A percentile compares a stretch with the other conserved stretches of the same genome.
phyloP scores from a whole-genome alignment of 2,329 filamentous ascomycete genomes.

The Fusarium penzigii region DNA sequence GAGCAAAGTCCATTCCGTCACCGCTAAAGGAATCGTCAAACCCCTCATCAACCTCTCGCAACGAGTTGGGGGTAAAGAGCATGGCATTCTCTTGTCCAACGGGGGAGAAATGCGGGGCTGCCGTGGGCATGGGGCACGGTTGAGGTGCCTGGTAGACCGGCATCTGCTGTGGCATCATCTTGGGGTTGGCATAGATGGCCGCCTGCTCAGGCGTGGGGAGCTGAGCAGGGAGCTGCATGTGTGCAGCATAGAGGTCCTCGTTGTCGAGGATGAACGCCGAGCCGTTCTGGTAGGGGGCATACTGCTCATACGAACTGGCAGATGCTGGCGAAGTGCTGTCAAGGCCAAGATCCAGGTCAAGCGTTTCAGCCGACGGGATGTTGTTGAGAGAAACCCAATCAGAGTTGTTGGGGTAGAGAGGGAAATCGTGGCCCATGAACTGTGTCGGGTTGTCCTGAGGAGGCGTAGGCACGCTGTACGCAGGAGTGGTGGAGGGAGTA shows the following conservation, averaged over 20 bases:
- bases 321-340: slow-evolving; percentile 43
- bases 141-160: slow-evolving; percentile 32
- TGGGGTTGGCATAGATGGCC: slow-evolving; percentile 39
- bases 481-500: slow-evolving; percentile 59
- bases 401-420: slow-evolving; percentile 47
- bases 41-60: slow-evolving; percentile 64
- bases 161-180: slow-evolving; percentile 46
- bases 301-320: slow-evolving; percentile 48
- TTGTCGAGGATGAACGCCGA: slow-evolving; percentile 62
- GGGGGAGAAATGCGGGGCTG: slow-evolving; percentile 63
- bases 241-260: slow-evolving; percentile 63
- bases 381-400: slow-evolving; percentile 45
- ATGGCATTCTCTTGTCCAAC: slow-evolving; percentile 68
- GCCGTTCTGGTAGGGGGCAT: slow-evolving; percentile 61
- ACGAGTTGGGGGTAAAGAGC: slow-evolving; percentile 66
- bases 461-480: slow-evolving; percentile 57
- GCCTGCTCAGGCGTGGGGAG: slow-evolving; percentile 36
- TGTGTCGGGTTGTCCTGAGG: slow-evolving; percentile 48
- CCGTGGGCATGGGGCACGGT: slow-evolving; percentile 26
- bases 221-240: slow-evolving; percentile 57
- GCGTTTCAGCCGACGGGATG: slow-evolving; percentile 28
- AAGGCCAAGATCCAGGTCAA: slow-evolving; percentile 44
- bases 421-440: slow-evolving; percentile 45
- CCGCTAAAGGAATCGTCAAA: slow-evolving; percentile 57
- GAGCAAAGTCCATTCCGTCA: slow-evolving; percentile 61